Percentiles rank a stretch among this genome's conserved stretches.
These are phyloP conservation scores for Dianthus caryophyllus DNA, from an alignment of 148 eudicot species.

Conservation along the genomic window DNA sequence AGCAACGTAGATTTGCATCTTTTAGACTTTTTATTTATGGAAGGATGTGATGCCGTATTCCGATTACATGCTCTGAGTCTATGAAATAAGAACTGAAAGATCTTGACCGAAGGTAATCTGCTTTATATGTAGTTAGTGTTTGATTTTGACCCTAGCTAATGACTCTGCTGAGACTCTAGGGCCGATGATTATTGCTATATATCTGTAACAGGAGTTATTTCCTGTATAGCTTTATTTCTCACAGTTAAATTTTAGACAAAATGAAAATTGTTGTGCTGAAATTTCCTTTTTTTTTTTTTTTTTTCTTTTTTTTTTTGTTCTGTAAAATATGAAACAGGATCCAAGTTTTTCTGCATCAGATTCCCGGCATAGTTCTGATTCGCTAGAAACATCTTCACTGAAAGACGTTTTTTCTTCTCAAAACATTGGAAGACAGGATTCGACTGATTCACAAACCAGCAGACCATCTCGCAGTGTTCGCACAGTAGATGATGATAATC, in stretches of 20 bases:
- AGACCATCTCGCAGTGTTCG: constrained; percentile 25
- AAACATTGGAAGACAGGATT: constrained; percentile 37
- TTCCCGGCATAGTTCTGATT: constrained; percentile 47
- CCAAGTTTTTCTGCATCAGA: constrained; percentile 53
- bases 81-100: not conserved
- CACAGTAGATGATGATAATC: constrained; percentile 29
- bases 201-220: not conserved
- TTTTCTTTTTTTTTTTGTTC: too few relatives aligned
- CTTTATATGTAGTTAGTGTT: not conserved
- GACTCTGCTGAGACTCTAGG: not conserved
- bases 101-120: not conserved
- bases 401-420: constrained; percentile 38
- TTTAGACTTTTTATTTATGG: not conserved
- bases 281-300: not conserved
- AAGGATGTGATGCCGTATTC: not conserved
- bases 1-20: not conserved
- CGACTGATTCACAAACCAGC: constrained; percentile 33
- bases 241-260: not conserved
- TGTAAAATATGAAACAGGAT: constrained; percentile 39
- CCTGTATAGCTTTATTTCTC: not conserved
- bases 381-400: constrained; percentile 40
- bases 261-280: not conserved
- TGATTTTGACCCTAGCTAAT: not conserved
- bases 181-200: not conserved
- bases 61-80: not conserved